Evolutionary conservation across 495 filamentous ascomycete species (phyloP).

Genomic region (Sporormia fimetaria): DNA sequence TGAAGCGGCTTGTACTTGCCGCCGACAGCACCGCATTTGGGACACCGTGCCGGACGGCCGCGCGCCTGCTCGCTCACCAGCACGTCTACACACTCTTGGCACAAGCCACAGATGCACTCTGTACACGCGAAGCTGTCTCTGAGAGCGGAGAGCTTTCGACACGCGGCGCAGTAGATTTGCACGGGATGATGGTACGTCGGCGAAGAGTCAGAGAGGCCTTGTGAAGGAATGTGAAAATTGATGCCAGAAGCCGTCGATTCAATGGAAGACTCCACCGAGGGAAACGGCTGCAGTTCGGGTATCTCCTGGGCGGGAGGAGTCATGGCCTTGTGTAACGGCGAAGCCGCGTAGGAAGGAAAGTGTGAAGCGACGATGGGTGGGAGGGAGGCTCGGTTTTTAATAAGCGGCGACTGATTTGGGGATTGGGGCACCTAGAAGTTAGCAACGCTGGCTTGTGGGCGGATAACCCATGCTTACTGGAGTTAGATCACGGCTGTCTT

Average conservation of each 20-base stretch:
- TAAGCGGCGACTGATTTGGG: constrained; percentile 50
- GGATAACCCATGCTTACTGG: constrained; percentile 65
- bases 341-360: constrained; percentile 69
- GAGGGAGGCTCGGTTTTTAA: constrained; percentile 62
- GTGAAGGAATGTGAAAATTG: constrained; percentile 54
- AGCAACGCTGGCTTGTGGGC: not conserved
- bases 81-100: constrained; percentile 70
- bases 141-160: constrained; percentile 58
- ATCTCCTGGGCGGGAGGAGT: constrained; percentile 60
- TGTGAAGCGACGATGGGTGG: constrained; percentile 54
- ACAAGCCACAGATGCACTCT: constrained; percentile 86
- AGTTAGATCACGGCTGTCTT: constrained; percentile 75
- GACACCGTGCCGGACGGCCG: constrained; percentile 48
- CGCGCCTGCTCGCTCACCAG: constrained; percentile 46
- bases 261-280: constrained; percentile 65
- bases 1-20: constrained; percentile 59
- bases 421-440: constrained; percentile 41
- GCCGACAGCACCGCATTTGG: constrained; percentile 53
- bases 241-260: constrained; percentile 46
- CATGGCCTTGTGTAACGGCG: constrained; percentile 72
- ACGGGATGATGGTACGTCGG: constrained; percentile 50
- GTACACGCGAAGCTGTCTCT: constrained; percentile 83
- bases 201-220: constrained; percentile 38
- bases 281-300: constrained; percentile 57
- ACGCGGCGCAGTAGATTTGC: constrained; percentile 81